Conservation (phyloP, 2,329 filamentous ascomycete genomes). For the Penicillium sp. region DNA sequence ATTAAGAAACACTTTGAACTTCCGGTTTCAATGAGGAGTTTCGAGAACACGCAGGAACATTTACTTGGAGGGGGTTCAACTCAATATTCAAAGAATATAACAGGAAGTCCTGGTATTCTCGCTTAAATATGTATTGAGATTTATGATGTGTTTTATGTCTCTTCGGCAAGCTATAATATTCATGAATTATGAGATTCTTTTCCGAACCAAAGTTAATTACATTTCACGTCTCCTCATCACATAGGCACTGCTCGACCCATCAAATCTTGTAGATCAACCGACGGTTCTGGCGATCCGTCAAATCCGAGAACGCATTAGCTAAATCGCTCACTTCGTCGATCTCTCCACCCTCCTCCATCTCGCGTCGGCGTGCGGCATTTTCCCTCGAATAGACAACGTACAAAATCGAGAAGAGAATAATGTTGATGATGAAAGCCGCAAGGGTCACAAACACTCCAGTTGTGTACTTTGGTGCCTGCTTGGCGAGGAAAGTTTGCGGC, state of each 20-base stretch:
- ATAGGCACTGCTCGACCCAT: not conserved
- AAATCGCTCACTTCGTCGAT: constrained; percentile 16
- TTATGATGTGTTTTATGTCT: not conserved
- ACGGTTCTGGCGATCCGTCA: constrained; percentile 19
- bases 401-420: constrained; percentile 12
- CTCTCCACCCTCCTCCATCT: constrained; percentile 3
- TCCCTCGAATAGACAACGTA: constrained; percentile 13
- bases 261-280: constrained; percentile 11
- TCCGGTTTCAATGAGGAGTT: constrained; percentile 19
- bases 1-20: constrained; percentile 32
- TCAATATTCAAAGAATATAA: not conserved
- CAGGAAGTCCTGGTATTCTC: not conserved
- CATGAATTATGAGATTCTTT: not conserved
- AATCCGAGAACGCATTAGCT: constrained; percentile 17
- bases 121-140: not conserved
- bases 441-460: constrained; percentile 20
- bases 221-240: not conserved
- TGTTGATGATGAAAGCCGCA: constrained; percentile 11
- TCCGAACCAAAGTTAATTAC: not conserved
- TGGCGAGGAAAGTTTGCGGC: constrained; percentile 27
- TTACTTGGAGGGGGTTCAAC: not conserved
- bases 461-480: constrained; percentile 27
- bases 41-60: not conserved
- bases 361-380: constrained; percentile 9
- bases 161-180: not conserved